Evolutionary conservation across 768 basidiomycete genomes (phyloP), one percentile per base, ranked within the genome.

Genomic region (Scleroderma bovista): DNA sequence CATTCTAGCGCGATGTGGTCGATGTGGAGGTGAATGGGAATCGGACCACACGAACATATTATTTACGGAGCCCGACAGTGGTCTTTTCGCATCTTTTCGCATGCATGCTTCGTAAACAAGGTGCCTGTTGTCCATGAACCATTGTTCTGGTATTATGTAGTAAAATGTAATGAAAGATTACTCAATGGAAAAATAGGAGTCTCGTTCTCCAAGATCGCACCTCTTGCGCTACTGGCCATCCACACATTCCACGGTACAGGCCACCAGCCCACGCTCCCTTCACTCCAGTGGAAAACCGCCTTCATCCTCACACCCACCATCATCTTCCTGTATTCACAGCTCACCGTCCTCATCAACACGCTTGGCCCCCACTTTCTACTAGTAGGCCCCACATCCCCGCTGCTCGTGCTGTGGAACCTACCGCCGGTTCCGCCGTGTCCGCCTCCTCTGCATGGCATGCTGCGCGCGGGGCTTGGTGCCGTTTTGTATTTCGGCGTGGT

Each of bases 261-360:
- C 2, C 96, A 99, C 60, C 93, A 98, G 67, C 78, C 93, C 1
- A 85, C 85, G 3, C 75, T 98, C 34, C 78, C 91, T 1, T 87
- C 90, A 3, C 79, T 99, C 38, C 95, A 98, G 57, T 99, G 95
- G 96, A 96, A 96, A 65, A 70, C 86, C 1, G 94, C 88, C 7
- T 99, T 98, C 67, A 64, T 97, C 24, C 75, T 99, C 48, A 79
- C 82, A 2, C 71, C 79, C 3, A 80, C 75, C 1, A 72, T 93
- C 39, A 72, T 69, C 11, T 92, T 90, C 62, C 84, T 87, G 0
- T 78, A 81, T 58, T 84, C 93, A 0, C 84, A 84, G 0, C 40
- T 88, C 2, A 83, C 91, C 22, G 84, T 93, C 6, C 64, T 78
- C 3, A 65, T 86, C 52, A 98, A 98, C 66, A 83, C 86, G 7